Evolutionary conservation across 495 filamentous ascomycete species (phyloP).

Genomic region (Podospora comata): DNA sequence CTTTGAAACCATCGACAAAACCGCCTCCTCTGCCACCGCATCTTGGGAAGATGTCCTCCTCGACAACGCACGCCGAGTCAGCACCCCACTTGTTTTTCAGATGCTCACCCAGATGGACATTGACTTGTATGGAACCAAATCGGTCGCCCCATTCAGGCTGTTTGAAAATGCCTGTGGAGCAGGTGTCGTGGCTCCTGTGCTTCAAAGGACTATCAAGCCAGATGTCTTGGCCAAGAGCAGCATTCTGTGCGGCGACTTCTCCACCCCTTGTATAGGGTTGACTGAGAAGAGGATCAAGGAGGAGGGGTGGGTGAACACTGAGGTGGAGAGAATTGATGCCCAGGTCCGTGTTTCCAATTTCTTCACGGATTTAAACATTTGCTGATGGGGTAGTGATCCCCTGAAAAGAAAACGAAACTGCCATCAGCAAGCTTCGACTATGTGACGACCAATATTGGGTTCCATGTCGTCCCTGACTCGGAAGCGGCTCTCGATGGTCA

Average conservation of each 20-base stretch:
- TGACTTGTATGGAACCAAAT: constrained; percentile 6
- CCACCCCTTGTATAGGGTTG: constrained; percentile 28
- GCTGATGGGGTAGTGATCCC: neutral
- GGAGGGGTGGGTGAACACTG: constrained; percentile 36
- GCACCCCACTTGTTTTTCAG: constrained; percentile 30
- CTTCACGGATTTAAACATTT: neutral
- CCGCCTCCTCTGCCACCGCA: constrained; percentile 2
- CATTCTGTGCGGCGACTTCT: constrained; percentile 41
- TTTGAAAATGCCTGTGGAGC: constrained; percentile 44
- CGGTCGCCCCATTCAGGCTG: constrained; percentile 34
- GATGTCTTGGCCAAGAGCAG: constrained; percentile 36
- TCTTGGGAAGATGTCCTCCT: constrained; percentile 30
- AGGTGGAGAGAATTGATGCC: constrained; percentile 36
- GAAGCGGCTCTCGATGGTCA: constrained; percentile 38
- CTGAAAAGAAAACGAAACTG: constrained; percentile 33
- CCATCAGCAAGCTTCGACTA: constrained; percentile 35
- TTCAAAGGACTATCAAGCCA: constrained; percentile 31
- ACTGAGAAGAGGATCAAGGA: constrained; percentile 28
- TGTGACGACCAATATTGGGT: constrained; percentile 42
- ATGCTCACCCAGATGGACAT: constrained; percentile 40
- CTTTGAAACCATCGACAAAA: constrained; percentile 24
- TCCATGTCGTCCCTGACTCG: constrained; percentile 43
- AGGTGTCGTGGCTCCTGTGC: constrained; percentile 36
- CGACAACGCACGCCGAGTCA: constrained; percentile 33
- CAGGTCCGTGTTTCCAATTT: constrained; percentile 26